These are phyloP conservation scores for Rubia balearica DNA, from an alignment of 305 asterid genomes.

Conservation along the genomic window DNA sequence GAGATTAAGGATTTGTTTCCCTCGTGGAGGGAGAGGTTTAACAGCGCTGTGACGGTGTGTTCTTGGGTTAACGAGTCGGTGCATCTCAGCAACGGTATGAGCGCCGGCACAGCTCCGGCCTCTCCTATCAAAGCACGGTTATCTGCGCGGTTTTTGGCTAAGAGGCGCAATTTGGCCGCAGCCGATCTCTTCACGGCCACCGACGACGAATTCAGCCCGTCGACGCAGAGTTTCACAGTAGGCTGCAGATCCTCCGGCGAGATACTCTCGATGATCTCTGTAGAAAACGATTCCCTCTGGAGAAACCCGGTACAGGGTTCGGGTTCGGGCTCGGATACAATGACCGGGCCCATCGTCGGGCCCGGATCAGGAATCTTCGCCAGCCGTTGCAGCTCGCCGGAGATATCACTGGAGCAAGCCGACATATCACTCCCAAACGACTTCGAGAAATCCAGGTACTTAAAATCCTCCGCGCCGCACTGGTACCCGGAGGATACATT, in stretches of 20 bases:
- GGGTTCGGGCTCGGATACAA: constrained; percentile 35
- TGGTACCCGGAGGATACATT: constrained; percentile 10
- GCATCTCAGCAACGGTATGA: constrained; percentile 69
- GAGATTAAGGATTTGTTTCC: constrained; percentile 53
- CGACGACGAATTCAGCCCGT: constrained; percentile 60
- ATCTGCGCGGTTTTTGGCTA: constrained; percentile 83
- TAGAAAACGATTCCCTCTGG: constrained; percentile 72
- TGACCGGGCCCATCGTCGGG: constrained; percentile 21
- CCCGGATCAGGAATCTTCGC: constrained; percentile 46
- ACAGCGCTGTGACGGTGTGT: constrained; percentile 75
- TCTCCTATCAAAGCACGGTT: constrained; percentile 86
- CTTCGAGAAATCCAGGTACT: constrained; percentile 29
- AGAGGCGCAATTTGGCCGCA: constrained; percentile 67
- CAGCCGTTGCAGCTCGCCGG: constrained; percentile 84
- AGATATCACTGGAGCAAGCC: constrained; percentile 63
- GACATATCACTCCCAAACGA: constrained; percentile 33
- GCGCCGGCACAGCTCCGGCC: constrained; percentile 78
- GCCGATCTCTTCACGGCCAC: constrained; percentile 72
- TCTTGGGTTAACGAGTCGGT: constrained; percentile 77
- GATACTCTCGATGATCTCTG: constrained; percentile 78
- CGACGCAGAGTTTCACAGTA: constrained; percentile 75
- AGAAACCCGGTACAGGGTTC: constrained; percentile 70
- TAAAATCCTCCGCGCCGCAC: constrained; percentile 20
- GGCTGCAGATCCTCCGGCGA: constrained; percentile 95
- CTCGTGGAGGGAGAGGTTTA: constrained; percentile 79